phyloP scores from a whole-genome alignment of 2,329 filamentous ascomycete genomes.

The Penicillium psychrosexuale region DNA sequence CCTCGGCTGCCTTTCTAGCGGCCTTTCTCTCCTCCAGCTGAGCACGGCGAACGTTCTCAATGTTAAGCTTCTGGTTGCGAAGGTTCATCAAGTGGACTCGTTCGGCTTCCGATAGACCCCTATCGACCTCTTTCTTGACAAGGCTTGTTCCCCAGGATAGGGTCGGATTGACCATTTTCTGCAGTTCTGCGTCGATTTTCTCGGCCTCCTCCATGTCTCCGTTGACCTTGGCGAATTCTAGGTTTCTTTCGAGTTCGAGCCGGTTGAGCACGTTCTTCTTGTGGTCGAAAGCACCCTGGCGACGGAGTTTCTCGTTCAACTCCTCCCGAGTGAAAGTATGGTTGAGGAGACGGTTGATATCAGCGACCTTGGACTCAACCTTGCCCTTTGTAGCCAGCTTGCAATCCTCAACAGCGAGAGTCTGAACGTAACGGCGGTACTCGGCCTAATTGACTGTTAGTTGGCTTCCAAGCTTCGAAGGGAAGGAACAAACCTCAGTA shows the following conservation, averaged over 20 bases:
- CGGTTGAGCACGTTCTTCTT: conserved; percentile 67
- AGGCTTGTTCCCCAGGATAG: conserved; percentile 70
- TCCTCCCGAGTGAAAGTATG: conserved; percentile 81
- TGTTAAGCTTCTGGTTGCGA: conserved; percentile 78
- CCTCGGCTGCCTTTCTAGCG: conserved; percentile 59
- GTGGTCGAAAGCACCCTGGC: conserved; percentile 64
- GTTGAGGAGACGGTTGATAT: conserved; percentile 75
- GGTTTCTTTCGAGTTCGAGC: conserved; percentile 61
- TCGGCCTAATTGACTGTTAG: conserved; percentile 57
- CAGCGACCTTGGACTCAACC: conserved; percentile 68
- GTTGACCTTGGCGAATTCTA: conserved; percentile 63
- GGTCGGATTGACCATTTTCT: conserved; percentile 54
- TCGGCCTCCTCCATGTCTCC: conserved; percentile 60
- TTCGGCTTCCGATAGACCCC: conserved; percentile 66
- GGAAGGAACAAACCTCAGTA: conserved; percentile 63
- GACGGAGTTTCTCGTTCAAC: conserved; percentile 72
- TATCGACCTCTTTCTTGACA: conserved; percentile 54
- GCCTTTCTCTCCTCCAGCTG: conserved; percentile 75
- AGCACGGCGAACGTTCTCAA: conserved; percentile 86
- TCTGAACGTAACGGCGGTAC: conserved; percentile 74
- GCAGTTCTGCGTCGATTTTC: conserved; percentile 49
- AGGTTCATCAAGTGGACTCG: conserved; percentile 79
- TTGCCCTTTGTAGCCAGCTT: conserved; percentile 69
- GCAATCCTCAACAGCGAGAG: conserved; percentile 68
- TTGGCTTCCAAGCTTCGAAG: neutral